Conservation (phyloP, 306 rosid genomes). For the Benincasa hispida region DNA sequence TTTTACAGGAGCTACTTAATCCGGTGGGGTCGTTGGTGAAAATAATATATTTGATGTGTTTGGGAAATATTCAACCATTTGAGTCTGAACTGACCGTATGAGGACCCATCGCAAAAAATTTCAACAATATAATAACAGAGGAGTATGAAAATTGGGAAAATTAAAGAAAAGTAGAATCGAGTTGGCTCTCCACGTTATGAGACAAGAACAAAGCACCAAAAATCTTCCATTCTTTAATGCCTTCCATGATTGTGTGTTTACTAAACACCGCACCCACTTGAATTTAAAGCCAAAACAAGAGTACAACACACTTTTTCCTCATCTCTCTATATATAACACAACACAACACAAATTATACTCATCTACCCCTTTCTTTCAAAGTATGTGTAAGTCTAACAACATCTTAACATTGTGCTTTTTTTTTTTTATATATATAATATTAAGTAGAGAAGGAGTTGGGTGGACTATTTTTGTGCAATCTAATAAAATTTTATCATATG, state of each 20-base stretch:
- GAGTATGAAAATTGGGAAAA: not conserved
- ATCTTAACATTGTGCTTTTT: too few relatives aligned
- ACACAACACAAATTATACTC: too few relatives aligned
- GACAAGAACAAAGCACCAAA: slow-evolving; percentile 1
- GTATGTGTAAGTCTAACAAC: too few relatives aligned
- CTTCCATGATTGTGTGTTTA: not conserved
- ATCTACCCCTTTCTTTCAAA: too few relatives aligned
- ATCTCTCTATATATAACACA: too few relatives aligned
- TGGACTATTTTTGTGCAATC: too few relatives aligned
- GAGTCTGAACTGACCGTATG: not conserved
- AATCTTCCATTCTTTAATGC: not conserved
- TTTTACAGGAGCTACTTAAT: not conserved
- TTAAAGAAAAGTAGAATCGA: not conserved
- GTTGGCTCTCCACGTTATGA: slow-evolving; percentile 4
- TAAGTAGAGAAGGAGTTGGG: too few relatives aligned
- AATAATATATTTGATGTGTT: not conserved
- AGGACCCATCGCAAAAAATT: not conserved
- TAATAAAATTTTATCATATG: too few relatives aligned
- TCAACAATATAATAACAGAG: not conserved
- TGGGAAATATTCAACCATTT: not conserved
- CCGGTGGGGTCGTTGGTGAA: not conserved
- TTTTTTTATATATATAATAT: too few relatives aligned
- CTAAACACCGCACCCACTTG: not conserved
- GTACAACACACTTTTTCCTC: not conserved
- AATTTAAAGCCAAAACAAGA: not conserved